These are phyloP conservation scores for Dactylellina drechsleri DNA, from an alignment of 2,329 filamentous ascomycete species.

Conservation along the genomic window DNA sequence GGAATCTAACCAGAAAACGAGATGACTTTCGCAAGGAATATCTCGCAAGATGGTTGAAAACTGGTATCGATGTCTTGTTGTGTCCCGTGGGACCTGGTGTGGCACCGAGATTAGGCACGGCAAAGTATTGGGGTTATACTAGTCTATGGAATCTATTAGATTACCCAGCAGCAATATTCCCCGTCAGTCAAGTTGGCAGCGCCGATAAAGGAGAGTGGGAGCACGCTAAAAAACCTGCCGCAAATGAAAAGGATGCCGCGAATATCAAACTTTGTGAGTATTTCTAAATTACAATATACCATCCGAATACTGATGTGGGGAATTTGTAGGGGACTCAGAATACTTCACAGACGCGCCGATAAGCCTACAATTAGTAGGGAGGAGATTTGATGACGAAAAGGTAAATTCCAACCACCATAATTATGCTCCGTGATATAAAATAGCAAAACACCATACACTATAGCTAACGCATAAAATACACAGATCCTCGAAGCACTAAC, in stretches of 20 bases:
- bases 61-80: constrained; percentile 70
- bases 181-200: constrained; percentile 66
- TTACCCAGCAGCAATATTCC: constrained; percentile 72
- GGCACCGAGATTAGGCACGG: constrained; percentile 66
- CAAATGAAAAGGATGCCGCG: constrained; percentile 25
- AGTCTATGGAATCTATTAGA: constrained; percentile 76
- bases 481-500: constrained; percentile 42
- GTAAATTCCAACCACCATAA: constrained; percentile 56
- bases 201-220: constrained; percentile 61
- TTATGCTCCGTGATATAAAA: neutral
- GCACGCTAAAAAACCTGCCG: constrained; percentile 9
- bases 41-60: constrained; percentile 64
- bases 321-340: constrained; percentile 55
- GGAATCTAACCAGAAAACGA: constrained; percentile 62
- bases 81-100: constrained; percentile 69
- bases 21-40: constrained; percentile 66
- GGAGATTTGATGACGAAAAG: constrained; percentile 56
- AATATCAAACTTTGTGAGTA: constrained; percentile 45
- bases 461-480: neutral
- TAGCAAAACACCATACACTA: too few relatives aligned
- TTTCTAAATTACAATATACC: neutral
- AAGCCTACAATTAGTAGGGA: constrained; percentile 62
- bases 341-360: constrained; percentile 63
- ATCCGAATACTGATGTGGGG: neutral
- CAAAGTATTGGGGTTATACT: constrained; percentile 73